phyloP scores from a whole-genome alignment of 805 yeast species.

The Candida corydali region DNA sequence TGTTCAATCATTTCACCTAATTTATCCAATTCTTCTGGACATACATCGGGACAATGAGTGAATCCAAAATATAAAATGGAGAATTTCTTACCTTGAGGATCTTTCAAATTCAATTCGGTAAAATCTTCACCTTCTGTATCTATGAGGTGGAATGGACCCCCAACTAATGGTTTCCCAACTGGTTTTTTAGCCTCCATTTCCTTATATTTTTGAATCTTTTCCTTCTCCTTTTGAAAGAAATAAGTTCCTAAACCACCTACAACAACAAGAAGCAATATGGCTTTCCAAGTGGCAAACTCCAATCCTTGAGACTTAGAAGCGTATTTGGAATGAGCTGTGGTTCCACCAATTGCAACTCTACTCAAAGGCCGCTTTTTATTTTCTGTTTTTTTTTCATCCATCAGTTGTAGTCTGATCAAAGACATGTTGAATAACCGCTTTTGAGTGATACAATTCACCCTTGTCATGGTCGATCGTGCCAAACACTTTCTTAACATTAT shows the following conservation, averaged over 20 bases:
- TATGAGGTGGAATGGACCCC: slow-evolving; percentile 77
- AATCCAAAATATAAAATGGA: slow-evolving; percentile 92
- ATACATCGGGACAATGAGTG: slow-evolving; percentile 96
- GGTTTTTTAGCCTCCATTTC: slow-evolving; percentile 86
- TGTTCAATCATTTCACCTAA: slow-evolving; percentile 67
- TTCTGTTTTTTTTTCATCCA: neutral
- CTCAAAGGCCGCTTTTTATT: slow-evolving; percentile 60
- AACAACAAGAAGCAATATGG: slow-evolving; percentile 59
- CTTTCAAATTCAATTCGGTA: slow-evolving; percentile 72
- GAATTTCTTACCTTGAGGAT: slow-evolving; percentile 52
- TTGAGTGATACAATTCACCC: neutral
- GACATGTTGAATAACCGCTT: slow-evolving; percentile 1
- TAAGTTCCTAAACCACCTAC: slow-evolving; percentile 72
- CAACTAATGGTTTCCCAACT: slow-evolving; percentile 86
- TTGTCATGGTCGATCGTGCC: neutral
- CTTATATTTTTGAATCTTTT: slow-evolving; percentile 64
- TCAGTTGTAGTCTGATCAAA: neutral
- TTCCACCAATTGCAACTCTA: slow-evolving; percentile 73
- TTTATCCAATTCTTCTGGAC: slow-evolving; percentile 96
- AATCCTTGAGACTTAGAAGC: slow-evolving; percentile 33
- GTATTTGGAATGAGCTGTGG: slow-evolving; percentile 30
- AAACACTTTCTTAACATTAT: neutral
- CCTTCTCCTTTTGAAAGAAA: slow-evolving; percentile 73
- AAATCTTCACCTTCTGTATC: slow-evolving; percentile 71
- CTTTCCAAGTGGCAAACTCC: slow-evolving; percentile 84